Percentiles rank a stretch among this genome's conserved stretches.
These are phyloP conservation scores for Cordyceps fumosorosea DNA, from an alignment of 2,329 filamentous ascomycete species.

Conservation along the genomic window DNA sequence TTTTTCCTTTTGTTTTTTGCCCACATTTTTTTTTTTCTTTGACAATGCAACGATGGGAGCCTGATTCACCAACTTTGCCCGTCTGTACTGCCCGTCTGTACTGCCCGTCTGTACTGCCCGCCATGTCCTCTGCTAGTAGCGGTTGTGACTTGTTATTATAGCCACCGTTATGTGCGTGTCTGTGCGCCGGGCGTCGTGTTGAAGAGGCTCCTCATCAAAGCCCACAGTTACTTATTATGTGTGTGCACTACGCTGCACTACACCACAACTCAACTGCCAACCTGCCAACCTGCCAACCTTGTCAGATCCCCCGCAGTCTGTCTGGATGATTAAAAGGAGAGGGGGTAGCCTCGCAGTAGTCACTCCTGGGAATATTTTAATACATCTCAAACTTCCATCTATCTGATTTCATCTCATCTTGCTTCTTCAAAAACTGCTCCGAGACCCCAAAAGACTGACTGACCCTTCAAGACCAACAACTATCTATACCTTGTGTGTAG, in stretches of 20 bases:
- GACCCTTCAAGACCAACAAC: not conserved
- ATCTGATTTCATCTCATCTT: not conserved
- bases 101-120: not conserved
- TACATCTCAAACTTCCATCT: not conserved
- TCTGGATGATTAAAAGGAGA: not conserved
- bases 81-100: not conserved
- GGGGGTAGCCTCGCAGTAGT: too few species aligned
- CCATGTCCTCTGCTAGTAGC: not conserved
- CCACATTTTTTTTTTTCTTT: not conserved
- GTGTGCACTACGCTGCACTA: too few species aligned
- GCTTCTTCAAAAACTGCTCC: not conserved
- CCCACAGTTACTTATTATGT: too few species aligned
- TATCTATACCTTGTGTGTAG: not conserved
- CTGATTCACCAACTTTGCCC: not conserved
- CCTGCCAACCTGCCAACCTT: not conserved
- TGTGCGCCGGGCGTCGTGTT: not conserved
- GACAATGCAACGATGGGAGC: not conserved
- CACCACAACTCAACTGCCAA: not conserved
- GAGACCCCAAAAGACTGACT: not conserved
- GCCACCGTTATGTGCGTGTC: not conserved
- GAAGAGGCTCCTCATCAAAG: not conserved
- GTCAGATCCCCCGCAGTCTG: slow-evolving; percentile 2
- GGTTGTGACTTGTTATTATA: not conserved
- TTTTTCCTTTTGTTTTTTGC: not conserved
- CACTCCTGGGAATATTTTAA: too few species aligned